These are phyloP conservation scores for Wickerhamiella dianesei DNA, from an alignment of 805 yeast species.

Conservation along the genomic window DNA sequence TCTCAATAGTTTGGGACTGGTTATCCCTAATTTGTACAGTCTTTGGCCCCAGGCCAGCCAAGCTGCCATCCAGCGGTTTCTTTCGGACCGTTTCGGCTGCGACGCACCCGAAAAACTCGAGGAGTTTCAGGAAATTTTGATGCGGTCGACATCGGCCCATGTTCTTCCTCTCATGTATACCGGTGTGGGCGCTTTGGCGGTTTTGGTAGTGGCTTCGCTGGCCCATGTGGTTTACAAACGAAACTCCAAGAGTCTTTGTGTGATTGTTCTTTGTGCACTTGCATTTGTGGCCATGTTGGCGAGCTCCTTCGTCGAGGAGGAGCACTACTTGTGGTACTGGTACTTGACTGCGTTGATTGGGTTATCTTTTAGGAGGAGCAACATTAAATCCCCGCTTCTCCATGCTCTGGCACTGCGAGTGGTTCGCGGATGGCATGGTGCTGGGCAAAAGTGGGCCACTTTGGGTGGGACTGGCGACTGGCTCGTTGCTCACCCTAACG, in stretches of 20 bases:
- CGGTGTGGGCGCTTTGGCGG: slow-evolving; percentile 28
- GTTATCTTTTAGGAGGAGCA: background rate
- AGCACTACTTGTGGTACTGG: slow-evolving; percentile 95
- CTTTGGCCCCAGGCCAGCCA: slow-evolving; percentile 29
- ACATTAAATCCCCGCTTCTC: slow-evolving; percentile 7
- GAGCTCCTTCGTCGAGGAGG: slow-evolving; percentile 87
- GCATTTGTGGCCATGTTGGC: slow-evolving; percentile 57
- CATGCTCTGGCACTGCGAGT: slow-evolving; percentile 31
- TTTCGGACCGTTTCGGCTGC: slow-evolving; percentile 17
- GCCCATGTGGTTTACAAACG: slow-evolving; percentile 1
- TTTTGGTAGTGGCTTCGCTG: slow-evolving; percentile 25
- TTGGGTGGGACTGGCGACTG: slow-evolving; percentile 36
- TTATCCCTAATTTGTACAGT: slow-evolving; percentile 44
- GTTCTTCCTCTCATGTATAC: slow-evolving; percentile 36
- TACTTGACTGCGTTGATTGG: slow-evolving; percentile 29
- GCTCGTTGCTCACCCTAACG: slow-evolving; percentile 24
- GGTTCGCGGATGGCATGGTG: slow-evolving; percentile 71
- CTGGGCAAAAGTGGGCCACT: slow-evolving; percentile 69
- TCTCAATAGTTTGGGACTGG: slow-evolving; percentile 56
- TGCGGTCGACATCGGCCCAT: slow-evolving; percentile 52
- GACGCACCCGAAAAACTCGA: slow-evolving; percentile 22
- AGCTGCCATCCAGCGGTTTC: slow-evolving; percentile 16
- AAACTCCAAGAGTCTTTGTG: slow-evolving; percentile 15
- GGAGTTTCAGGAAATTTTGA: slow-evolving; percentile 25
- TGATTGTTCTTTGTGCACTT: slow-evolving; percentile 21